Conservation (phyloP, 2,329 filamentous ascomycete species). For the Drechslera avenae region DNA sequence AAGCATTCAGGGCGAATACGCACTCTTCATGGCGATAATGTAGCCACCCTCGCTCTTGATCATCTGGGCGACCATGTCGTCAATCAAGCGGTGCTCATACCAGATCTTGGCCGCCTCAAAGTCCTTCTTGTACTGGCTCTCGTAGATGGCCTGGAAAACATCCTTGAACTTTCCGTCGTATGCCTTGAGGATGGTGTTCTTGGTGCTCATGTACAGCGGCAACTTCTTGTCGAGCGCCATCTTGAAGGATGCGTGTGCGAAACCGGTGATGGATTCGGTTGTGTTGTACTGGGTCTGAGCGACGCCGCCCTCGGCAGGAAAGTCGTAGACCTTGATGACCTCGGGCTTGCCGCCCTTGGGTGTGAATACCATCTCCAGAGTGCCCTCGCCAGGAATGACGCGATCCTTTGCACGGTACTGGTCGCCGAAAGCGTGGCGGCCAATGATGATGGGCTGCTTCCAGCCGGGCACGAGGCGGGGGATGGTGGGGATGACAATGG, state of each 20-base stretch:
- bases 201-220: slow-evolving; percentile 99
- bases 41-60: slow-evolving; percentile 97
- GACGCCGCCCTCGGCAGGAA: slow-evolving; percentile 83
- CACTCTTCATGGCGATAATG: slow-evolving; percentile 97
- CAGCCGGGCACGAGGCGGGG: slow-evolving; percentile 94
- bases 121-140: slow-evolving; percentile 80
- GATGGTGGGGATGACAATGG: slow-evolving; percentile 92
- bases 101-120: slow-evolving; percentile 94
- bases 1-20: neutral
- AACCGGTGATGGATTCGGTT: slow-evolving; percentile 89
- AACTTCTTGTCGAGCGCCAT: slow-evolving; percentile 83
- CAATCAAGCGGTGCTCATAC: slow-evolving; percentile 99
- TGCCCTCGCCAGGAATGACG: slow-evolving; percentile 81
- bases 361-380: slow-evolving; percentile 93
- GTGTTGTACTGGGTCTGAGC: slow-evolving; percentile 99
- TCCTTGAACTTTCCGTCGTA: slow-evolving; percentile 99
- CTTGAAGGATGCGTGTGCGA: slow-evolving; percentile 97
- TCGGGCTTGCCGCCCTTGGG: slow-evolving; percentile 79
- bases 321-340: slow-evolving; percentile 88
- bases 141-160: slow-evolving; percentile 97
- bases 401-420: slow-evolving; percentile 97
- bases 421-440: slow-evolving; percentile 96
- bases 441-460: slow-evolving; percentile 99
- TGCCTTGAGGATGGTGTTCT: slow-evolving; percentile 99
- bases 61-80: slow-evolving; percentile 99